phyloP scores from a whole-genome alignment of 163 green algal genomes.

The Chlorella variabilis region DNA sequence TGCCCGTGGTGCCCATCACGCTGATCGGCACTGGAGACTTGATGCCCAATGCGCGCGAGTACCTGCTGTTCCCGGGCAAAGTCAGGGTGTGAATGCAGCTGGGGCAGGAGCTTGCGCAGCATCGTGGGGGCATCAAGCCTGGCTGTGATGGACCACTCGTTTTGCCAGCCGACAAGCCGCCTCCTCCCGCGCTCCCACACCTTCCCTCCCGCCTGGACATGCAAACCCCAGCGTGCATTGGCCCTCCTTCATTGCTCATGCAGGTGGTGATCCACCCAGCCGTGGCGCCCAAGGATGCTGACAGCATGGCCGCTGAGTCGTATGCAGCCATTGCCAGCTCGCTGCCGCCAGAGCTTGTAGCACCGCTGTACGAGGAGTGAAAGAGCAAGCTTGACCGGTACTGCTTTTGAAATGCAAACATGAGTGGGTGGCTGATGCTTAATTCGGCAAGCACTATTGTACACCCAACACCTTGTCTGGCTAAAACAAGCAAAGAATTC shows the following conservation, averaged over 20 bases:
- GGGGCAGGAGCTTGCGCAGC: background rate
- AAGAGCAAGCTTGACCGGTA: too few relatives aligned
- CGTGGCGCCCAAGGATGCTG: conserved; percentile 30
- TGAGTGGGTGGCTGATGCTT: too few relatives aligned
- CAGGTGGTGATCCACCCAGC: conserved; percentile 45
- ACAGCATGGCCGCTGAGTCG: conserved; percentile 47
- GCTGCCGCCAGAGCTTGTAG: conserved; percentile 67
- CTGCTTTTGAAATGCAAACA: too few relatives aligned
- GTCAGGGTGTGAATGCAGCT: conserved; percentile 16
- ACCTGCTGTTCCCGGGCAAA: conserved; percentile 68
- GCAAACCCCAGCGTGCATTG: background rate
- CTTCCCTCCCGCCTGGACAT: too few relatives aligned
- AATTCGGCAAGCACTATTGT: too few relatives aligned
- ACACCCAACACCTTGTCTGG: too few relatives aligned
- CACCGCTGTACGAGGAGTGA: conserved; percentile 1
- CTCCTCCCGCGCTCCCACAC: too few relatives aligned
- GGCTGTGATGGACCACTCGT: background rate
- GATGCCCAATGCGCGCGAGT: conserved; percentile 82
- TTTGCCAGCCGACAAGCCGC: too few relatives aligned
- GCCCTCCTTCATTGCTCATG: background rate
- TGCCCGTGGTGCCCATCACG: conserved; percentile 93
- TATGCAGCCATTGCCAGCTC: conserved; percentile 51
- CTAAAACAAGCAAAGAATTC: too few relatives aligned
- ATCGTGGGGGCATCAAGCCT: background rate
- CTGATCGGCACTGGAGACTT: conserved; percentile 82